Conservation (phyloP, 192 early-diverging fungal species). For the Mortierella hygrophila region DNA sequence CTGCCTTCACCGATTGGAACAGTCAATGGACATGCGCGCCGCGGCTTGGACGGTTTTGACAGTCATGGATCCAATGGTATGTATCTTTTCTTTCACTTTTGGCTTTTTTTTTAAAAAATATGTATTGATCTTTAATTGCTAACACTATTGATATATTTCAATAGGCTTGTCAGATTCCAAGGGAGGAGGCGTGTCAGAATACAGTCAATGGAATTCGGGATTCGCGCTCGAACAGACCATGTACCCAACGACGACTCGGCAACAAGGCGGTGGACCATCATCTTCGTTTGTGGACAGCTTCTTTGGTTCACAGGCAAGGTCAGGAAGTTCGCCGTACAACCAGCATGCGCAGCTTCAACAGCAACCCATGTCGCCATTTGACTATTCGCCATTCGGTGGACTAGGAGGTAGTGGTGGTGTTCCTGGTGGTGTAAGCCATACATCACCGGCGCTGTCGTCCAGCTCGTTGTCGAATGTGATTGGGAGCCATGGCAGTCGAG, state of each 20-base stretch:
- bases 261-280: background rate
- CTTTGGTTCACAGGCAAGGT: conserved; percentile 31
- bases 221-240: conserved; percentile 47
- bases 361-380: conserved; percentile 34
- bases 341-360: conserved; percentile 25
- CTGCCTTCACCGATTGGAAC: conserved; percentile 52
- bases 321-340: conserved; percentile 9
- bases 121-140: background rate
- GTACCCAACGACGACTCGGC: conserved; percentile 22
- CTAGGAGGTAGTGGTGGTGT: conserved; percentile 2
- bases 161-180: conserved; percentile 29
- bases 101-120: too few relatives aligned
- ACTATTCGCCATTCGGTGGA: conserved; percentile 31
- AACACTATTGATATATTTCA: background rate
- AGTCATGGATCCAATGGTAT: conserved; percentile 36
- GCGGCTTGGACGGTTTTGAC: conserved; percentile 38
- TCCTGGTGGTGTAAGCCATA: background rate
- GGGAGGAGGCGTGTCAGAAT: conserved; percentile 32
- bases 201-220: conserved; percentile 56
- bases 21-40: conserved; percentile 39
- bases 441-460: conserved; percentile 9
- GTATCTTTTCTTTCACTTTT: background rate
- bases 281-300: conserved; percentile 39
- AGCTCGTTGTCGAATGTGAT: background rate
- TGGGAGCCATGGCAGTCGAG: conserved; percentile 2